Evolutionary conservation across 1,284 basidiomycete species (phyloP), one percentile per base, ranked within the genome.

Genomic region (Entoloma clypeatum): DNA sequence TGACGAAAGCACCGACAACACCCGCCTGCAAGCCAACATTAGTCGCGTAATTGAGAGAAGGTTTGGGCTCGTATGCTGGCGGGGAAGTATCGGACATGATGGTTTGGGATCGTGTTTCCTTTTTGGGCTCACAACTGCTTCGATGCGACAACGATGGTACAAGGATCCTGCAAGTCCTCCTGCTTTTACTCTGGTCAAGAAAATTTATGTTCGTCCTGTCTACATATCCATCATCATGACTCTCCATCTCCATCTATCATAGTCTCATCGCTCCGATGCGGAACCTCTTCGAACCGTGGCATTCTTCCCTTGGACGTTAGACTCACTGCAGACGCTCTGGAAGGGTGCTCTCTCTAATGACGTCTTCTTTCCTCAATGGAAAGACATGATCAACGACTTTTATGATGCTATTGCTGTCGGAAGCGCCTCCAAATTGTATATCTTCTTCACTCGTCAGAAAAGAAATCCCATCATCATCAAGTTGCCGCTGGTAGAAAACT

Each of bases 1-100:
- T 87, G 62, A 90, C 77, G 59, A 92, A 74, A 45, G 82, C 71
- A 32, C 91, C 91, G 41, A 89, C 79, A 44, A 74, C 77, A 28
- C 78, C 86, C 42, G 77, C 76, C 60, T 90, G 81, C 11, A 86
- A 64, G 27, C 79, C 86, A 28, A 80, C 69, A 11, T 67, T 69
- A 7, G 80, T 70, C 19, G 86, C 81, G 54, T 79, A 75, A 47
- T 72, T 60, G 27, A 86, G 53, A 5, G 80, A 59, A 11, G 77
- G 66, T 52, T 79, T 84, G 21, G 75, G 71, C 32, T 79, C 70
- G 57, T 78, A 89, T 26, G 56, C 45, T 36, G 46, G 51, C 22
- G 57, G 39, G 24, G 49, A 47, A 39, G 58, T 45, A 49, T 63
- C 61, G 51, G 70, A 58, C 66, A 68, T 65, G 47, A 43, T 54